Evolutionary conservation across 805 yeast genomes (phyloP).

Genomic region (Candida schatavii): DNA sequence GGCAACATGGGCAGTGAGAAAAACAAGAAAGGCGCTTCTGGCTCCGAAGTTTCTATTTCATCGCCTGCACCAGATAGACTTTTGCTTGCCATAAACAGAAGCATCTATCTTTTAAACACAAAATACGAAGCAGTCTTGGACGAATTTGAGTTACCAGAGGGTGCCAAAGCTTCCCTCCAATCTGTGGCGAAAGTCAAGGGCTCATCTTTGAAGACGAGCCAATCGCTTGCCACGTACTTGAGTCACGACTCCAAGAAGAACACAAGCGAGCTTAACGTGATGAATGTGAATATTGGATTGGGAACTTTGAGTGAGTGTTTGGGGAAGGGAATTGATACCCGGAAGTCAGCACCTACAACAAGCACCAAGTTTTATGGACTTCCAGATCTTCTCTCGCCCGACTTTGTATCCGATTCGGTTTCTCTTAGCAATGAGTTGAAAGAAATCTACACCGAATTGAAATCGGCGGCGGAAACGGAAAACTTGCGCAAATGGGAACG

Average conservation of each 20-base stretch:
- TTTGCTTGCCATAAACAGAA: conserved; percentile 38
- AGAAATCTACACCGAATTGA: conserved; percentile 24
- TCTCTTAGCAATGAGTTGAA: conserved; percentile 15
- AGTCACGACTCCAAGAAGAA: conserved; percentile 42
- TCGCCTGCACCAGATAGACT: conserved; percentile 46
- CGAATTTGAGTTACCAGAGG: conserved; percentile 17
- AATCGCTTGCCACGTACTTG: conserved; percentile 41
- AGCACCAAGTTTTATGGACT: conserved; percentile 14
- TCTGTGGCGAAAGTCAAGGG: conserved; percentile 40
- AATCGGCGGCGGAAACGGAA: conserved; percentile 13
- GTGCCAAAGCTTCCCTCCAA: conserved; percentile 26
- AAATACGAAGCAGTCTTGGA: conserved; percentile 41
- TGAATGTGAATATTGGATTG: conserved; percentile 58
- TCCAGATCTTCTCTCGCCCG: conserved; percentile 19
- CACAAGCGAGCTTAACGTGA: conserved; percentile 40
- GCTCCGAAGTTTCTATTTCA: conserved; percentile 25
- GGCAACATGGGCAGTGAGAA: neutral
- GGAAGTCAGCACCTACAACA: neutral
- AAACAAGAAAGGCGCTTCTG: neutral
- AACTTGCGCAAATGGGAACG: conserved; percentile 26
- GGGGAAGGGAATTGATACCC: conserved; percentile 51
- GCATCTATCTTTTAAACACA: conserved; percentile 44
- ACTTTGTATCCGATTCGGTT: conserved; percentile 16
- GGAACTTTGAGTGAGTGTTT: conserved; percentile 68
- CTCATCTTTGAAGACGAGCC: conserved; percentile 35